A percentile compares a stretch with the other conserved stretches of the same genome.
Evolutionary conservation across 495 filamentous ascomycete species (phyloP).

Genomic region (Daldinia bambusicola): DNA sequence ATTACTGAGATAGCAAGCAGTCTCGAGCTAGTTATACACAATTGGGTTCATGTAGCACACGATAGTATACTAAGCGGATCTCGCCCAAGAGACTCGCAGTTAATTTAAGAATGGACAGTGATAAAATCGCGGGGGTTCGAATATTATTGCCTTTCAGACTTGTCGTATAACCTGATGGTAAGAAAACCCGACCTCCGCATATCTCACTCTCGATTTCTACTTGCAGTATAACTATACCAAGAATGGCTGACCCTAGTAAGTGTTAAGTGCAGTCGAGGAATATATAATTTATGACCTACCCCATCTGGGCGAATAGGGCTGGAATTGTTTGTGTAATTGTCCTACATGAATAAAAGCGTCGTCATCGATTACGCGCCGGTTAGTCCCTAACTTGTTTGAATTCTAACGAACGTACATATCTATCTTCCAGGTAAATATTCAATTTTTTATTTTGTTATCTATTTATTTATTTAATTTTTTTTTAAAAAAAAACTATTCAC

Average conservation of each 20-base stretch:
- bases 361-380: conserved; percentile 2
- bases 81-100: not conserved
- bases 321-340: not conserved
- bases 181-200: not conserved
- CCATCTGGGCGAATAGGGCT: conserved; percentile 5
- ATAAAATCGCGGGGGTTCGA: not conserved
- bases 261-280: not conserved
- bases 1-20: too few relatives aligned
- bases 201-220: not conserved
- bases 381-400: not conserved
- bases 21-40: not conserved
- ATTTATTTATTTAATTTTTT: too few relatives aligned
- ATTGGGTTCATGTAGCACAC: not conserved
- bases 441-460: too few relatives aligned
- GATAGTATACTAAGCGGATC: not conserved
- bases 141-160: not conserved
- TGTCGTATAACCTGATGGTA: not conserved
- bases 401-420: not conserved
- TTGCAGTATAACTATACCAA: not conserved
- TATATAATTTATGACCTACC: conserved; percentile 16
- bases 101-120: not conserved
- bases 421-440: not conserved
- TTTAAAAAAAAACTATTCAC: too few relatives aligned
- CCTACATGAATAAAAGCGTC: not conserved
- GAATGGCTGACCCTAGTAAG: not conserved